A percentile compares a stretch with the other conserved stretches of the same genome.
These are phyloP conservation scores for Linnemannia exigua DNA, from an alignment of 192 early-diverging fungal species.

Conservation along the genomic window DNA sequence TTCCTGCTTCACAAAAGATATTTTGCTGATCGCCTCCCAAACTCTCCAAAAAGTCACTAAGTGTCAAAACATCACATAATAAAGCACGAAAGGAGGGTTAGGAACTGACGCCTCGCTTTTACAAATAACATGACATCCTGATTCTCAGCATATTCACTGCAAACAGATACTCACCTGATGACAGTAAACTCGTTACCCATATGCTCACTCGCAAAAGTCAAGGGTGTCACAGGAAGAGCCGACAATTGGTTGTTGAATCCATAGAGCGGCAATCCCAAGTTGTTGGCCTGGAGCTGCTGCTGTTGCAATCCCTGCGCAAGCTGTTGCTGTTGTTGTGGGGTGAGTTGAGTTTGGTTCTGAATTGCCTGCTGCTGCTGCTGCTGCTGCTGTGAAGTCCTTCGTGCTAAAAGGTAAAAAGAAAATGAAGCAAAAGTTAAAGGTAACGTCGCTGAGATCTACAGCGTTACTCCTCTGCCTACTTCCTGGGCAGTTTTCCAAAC, in stretches of 20 bases:
- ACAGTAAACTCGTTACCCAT: slow-evolving; percentile 89
- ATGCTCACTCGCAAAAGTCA: slow-evolving; percentile 83
- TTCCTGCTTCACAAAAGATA: slow-evolving; percentile 36
- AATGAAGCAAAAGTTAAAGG: not conserved
- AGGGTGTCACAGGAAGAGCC: slow-evolving; percentile 62
- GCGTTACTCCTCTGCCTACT: not conserved
- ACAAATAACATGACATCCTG: not conserved
- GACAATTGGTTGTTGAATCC: slow-evolving; percentile 48
- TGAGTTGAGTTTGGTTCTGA: slow-evolving; percentile 19
- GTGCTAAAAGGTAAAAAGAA: slow-evolving; percentile 4
- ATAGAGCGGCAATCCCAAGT: slow-evolving; percentile 50
- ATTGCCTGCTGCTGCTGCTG: slow-evolving; percentile 33
- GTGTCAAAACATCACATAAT: slow-evolving; percentile 60
- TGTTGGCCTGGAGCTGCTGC: slow-evolving; percentile 37
- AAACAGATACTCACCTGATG: slow-evolving; percentile 60
- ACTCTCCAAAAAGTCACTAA: slow-evolving; percentile 72
- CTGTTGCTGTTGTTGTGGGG: slow-evolving; percentile 27
- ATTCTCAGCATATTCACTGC: not conserved
- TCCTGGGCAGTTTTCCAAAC: not conserved
- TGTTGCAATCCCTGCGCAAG: slow-evolving; percentile 14
- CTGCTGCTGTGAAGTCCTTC: slow-evolving; percentile 38
- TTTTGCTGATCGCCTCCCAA: slow-evolving; percentile 57
- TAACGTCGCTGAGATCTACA: not conserved
- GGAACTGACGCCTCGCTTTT: not conserved
- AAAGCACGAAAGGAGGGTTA: not conserved